Evolutionary conservation across 176 grass and related monocot species (phyloP), one percentile per base, ranked within the genome.

Genomic region (Chrysopogon serrulatus): DNA sequence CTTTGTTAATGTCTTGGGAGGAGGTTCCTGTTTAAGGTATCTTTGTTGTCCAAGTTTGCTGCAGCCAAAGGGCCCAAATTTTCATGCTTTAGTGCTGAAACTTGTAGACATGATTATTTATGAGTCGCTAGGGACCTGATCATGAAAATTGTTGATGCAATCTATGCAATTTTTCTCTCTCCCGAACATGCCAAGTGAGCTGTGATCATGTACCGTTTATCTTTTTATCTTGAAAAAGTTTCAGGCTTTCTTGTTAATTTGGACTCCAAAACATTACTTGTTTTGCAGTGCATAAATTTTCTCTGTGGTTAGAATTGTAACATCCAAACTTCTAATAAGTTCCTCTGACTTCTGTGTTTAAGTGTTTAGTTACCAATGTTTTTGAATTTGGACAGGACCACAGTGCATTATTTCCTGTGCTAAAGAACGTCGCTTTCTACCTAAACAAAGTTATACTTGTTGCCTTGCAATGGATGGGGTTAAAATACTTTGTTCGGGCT

Each of bases 401-500:
- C 92, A 93, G 18, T 98, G 96, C 39, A 82, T 98, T 71, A 80
- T 98, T 69, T 93, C 89, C 23, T 98, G 96, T 85, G 93, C 96
- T 19, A 98, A 95, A 83, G 96, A 98, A 79, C 90, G 72, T 32
- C 90, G 87, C 49, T 81, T 40, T 83, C 89, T 98, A 60, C 96
- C 96, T 76, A 93, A 98, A 80, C 88, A 98, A 95, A 90, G 85
- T 37, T 98, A 98, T 86, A 98, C 96, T 73, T 98, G 96, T 83
- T 98, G 96, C 74, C 93, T 98, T 75, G 91, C 96, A 65, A 95
- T 98, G 96, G 96, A 98, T 85, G 90, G 91, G 40, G 96, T 95
- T 81, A 98, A 84, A 76, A 86, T 90, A 87, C 79, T 93, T 43
- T 76, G 89, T 86, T 95, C 93, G 86, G 93, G 96, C 37, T 98